Conservation (phyloP, 345 rosid species). For the Draba incana region DNA sequence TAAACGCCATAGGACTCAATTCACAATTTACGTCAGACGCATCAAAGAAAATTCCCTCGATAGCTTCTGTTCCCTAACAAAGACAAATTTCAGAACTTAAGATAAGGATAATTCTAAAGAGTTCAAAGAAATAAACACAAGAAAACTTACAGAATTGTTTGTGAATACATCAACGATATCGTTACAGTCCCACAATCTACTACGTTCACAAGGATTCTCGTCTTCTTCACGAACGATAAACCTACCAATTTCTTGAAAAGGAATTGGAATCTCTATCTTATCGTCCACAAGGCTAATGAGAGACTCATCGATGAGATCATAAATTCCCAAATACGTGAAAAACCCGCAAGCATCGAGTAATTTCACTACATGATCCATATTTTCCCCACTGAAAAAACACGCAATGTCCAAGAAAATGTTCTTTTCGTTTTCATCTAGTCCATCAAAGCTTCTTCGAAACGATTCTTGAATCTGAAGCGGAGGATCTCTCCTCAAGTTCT, state of each 20-base stretch:
- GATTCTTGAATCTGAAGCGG: conserved; percentile 29
- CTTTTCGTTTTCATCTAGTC: conserved; percentile 36
- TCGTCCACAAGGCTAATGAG: conserved; percentile 29
- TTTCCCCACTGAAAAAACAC: conserved; percentile 38
- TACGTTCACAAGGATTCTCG: conserved; percentile 18
- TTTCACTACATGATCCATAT: conserved; percentile 31
- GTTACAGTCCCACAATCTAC: conserved; percentile 37
- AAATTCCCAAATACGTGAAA: conserved; percentile 34
- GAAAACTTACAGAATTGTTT: conserved; percentile 18
- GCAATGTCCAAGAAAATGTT: conserved; percentile 45
- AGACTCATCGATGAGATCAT: conserved; percentile 42
- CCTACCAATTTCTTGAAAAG: conserved; percentile 39
- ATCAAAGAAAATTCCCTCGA: conserved; percentile 37
- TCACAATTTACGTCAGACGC: conserved; percentile 8
- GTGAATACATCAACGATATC: conserved; percentile 38
- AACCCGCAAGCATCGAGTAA: conserved; percentile 41
- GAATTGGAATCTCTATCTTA: conserved; percentile 30
- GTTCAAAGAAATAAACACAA: not conserved
- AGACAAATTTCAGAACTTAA: not conserved
- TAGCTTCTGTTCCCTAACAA: conserved; percentile 38
- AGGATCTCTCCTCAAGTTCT: conserved; percentile 21
- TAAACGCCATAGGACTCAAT: conserved; percentile 12
- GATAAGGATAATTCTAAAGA: not conserved
- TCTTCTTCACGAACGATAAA: conserved; percentile 31
- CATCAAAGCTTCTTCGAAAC: conserved; percentile 44